Evolutionary conservation across 2,329 filamentous ascomycete species (phyloP), one percentile per base, ranked within the genome.

Genomic region (Tolypocladium pustulatum): DNA sequence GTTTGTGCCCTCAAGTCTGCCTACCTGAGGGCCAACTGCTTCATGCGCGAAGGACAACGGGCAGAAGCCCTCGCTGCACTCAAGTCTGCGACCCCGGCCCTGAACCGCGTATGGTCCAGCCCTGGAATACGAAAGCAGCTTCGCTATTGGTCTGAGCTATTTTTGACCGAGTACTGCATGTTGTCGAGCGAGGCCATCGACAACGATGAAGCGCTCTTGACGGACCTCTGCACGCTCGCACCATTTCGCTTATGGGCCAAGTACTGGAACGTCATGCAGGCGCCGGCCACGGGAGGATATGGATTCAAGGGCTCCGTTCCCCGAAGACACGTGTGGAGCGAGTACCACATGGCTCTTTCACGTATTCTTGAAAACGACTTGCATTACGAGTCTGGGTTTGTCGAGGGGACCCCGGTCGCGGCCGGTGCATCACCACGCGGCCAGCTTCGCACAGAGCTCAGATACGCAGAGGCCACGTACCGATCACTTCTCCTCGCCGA

Each of bases 341-440:
- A 90, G 62, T 97, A 97, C 71, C 96, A 96, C 69, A 76, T 84
- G 52, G 84, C 88, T 1, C 75, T 97, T 22, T 95, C 91, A 2
- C 79, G 78, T n/a, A 83, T 96, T 40, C 72, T 97, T 8, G 86
- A 87, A 65, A 75, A 84, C 57, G 82, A 85, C 60, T 68, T 89
- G 27, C 76, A 85, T 0, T 89, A 85, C 57, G 78, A 82, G 1
- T 76, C 77, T 0, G 81, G 76, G 4, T 73, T 78, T 61, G 63
- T 76, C 57, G 66, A 71, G 22, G 38, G 46, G 3, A 22, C 10
- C 62, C 67, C 73, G 52, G 68, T 71, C 40, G 66, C 75, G 13
- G 75, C 74, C 38, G 80, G 83, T 46, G 71, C 77, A 20, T 86
- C 82, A 4, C 77, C 79, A 38, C 83, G 82, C 56, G 77, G 76